Evolutionary conservation across 2,329 filamentous ascomycete genomes (phyloP), one percentile per base, ranked within the genome.

Genomic region (Fusarium luffae): DNA sequence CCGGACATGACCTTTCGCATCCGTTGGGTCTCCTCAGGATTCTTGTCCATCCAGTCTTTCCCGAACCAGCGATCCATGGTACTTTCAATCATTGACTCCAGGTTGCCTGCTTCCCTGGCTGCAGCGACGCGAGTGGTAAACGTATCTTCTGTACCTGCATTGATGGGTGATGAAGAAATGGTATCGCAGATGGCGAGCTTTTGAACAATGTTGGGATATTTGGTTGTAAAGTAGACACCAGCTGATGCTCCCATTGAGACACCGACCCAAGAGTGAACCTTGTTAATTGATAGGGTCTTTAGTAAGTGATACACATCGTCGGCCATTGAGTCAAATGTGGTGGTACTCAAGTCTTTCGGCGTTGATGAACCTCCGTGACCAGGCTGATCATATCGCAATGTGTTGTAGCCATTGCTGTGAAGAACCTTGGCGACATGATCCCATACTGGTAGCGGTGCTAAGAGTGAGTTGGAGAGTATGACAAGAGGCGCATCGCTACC

Each of bases 161-260:
- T 80, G 57, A 71, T 62, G 2, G 82, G 81, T 0, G 81, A 82
- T 18, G 74, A 75, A 3, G 78, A 70, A 52, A 83, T 80, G 52
- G 81, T 82, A 63, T 82, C 80, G 71, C 79, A 82, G 30, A 82
- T 73, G 27, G 80, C 74, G 9, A 84, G 76, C 46, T 78, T 79
- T 52, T 75, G 55, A 12, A 83, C 74, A 5, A 82, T 49, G 34
- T 77, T 77, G 7, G 81, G 81, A 60, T 82, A 80, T 56, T 74
- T 77, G 7, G 76, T 75, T 2, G 76, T 76, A 65, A 83, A 84
- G 59, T 77, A 77, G 50, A 83, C 70, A 21, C 80, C 80, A 2
- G 76, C 79, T 1, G 80, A 77, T 10, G 79, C 83, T 23, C 83
- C 82, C 80, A 84, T 83, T 13, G 82, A 84, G 2, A 84, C 81